phyloP scores from a whole-genome alignment of 2,329 filamentous ascomycete species.

The Acrodontium crateriforme region DNA sequence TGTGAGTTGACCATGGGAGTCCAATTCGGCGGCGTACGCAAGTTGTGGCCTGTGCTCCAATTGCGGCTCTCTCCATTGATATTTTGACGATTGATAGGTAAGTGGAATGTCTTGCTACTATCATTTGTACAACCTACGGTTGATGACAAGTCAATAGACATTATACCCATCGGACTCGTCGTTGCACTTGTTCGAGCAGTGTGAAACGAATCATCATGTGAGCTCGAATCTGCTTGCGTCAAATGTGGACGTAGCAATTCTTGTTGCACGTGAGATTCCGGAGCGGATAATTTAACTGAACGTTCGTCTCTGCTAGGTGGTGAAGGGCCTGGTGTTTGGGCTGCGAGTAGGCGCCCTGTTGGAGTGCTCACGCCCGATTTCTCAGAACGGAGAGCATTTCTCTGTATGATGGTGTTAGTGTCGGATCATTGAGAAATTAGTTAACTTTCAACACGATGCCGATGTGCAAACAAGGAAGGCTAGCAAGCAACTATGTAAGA shows the following conservation, averaged over 20 bases:
- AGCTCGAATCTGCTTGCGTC: slow-evolving; percentile 22
- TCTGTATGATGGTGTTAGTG: too few species aligned
- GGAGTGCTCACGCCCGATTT: slow-evolving; percentile 28
- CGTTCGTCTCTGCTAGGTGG: slow-evolving; percentile 15
- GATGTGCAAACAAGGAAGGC: too few species aligned
- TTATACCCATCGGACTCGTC: slow-evolving; percentile 14
- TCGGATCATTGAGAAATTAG: too few species aligned
- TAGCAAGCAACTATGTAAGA: too few species aligned
- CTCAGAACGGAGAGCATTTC: slow-evolving; percentile 24
- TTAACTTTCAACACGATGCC: too few species aligned
- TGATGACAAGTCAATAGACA: too few species aligned
- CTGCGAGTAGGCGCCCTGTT: slow-evolving; percentile 22
- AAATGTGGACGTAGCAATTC: slow-evolving; percentile 2
- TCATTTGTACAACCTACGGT: too few species aligned
- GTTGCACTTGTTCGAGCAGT: slow-evolving; percentile 30
- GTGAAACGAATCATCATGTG: slow-evolving; percentile 33
- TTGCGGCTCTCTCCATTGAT: too few species aligned
- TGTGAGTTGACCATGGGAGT: too few species aligned
- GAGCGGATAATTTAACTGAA: slow-evolving; percentile 9
- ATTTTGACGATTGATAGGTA: too few species aligned
- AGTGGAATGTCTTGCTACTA: too few species aligned
- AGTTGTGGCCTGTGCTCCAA: not conserved
- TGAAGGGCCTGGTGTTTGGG: slow-evolving; percentile 23
- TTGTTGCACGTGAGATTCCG: slow-evolving; percentile 3
- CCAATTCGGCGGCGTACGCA: not conserved